phyloP scores from a whole-genome alignment of 768 basidiomycete genomes.

The Boletales sp. region DNA sequence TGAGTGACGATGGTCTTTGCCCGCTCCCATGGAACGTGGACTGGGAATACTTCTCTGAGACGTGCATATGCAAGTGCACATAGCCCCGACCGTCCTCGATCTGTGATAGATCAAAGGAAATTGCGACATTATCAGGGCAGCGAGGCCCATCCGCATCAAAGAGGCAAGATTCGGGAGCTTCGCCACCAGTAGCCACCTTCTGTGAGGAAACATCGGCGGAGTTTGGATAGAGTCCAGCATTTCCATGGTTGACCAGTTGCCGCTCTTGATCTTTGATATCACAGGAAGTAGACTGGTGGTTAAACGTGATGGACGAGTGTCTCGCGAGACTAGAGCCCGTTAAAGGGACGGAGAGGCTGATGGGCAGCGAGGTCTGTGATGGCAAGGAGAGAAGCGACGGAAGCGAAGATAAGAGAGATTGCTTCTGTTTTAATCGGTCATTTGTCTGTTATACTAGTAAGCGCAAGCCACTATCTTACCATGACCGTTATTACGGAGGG shows the following conservation, averaged over 20 bases:
- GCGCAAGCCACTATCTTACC: slow-evolving; percentile 38
- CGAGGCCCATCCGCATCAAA: slow-evolving; percentile 43
- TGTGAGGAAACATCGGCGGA: slow-evolving; percentile 32
- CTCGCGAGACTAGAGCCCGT: slow-evolving; percentile 35
- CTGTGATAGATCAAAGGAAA: slow-evolving; percentile 68
- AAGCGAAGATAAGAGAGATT: slow-evolving; percentile 76
- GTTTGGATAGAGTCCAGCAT: slow-evolving; percentile 48
- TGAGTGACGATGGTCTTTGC: slow-evolving; percentile 19
- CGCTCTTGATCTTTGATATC: slow-evolving; percentile 56
- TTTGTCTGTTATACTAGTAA: background rate
- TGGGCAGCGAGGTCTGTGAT: slow-evolving; percentile 50
- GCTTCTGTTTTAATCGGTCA: slow-evolving; percentile 30
- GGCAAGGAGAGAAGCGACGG: slow-evolving; percentile 71
- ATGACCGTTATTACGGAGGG: slow-evolving; percentile 68
- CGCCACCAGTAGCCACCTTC: slow-evolving; percentile 31
- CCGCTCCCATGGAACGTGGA: slow-evolving; percentile 9
- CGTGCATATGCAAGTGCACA: slow-evolving; percentile 73
- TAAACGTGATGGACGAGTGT: slow-evolving; percentile 41
- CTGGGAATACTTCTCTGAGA: slow-evolving; percentile 39
- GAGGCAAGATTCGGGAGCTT: slow-evolving; percentile 47
- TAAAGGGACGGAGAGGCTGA: slow-evolving; percentile 53
- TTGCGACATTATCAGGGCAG: slow-evolving; percentile 57
- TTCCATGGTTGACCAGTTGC: slow-evolving; percentile 36
- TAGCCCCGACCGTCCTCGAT: slow-evolving; percentile 69
- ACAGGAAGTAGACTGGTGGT: slow-evolving; percentile 39